These are phyloP conservation scores for Ajuga chamaepitys DNA, from an alignment of 257 asterid genomes.

Conservation along the genomic window DNA sequence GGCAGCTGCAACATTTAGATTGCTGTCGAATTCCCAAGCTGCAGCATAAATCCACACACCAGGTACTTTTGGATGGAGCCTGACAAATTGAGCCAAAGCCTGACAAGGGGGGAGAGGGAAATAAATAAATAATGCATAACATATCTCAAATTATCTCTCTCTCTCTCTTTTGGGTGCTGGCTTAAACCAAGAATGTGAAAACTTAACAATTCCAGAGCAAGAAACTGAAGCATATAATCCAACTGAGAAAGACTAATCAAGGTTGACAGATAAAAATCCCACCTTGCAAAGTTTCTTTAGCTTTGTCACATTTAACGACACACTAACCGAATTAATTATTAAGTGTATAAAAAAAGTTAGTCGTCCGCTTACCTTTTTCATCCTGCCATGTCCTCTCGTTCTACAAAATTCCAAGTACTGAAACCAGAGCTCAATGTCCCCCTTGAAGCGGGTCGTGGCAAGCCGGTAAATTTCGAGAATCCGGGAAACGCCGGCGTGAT, in stretches of 20 bases:
- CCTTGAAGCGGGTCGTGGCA: slow-evolving; percentile 83
- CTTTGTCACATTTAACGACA: not conserved
- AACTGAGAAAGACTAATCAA: not conserved
- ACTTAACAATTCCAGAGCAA: not conserved
- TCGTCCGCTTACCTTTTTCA: slow-evolving; percentile 58
- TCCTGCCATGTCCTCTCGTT: slow-evolving; percentile 61
- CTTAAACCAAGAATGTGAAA: not conserved
- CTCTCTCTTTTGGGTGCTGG: not conserved
- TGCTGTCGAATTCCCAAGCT: slow-evolving; percentile 88
- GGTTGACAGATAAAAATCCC: not conserved
- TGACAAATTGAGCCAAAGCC: slow-evolving; percentile 79
- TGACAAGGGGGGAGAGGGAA: slow-evolving; percentile 5
- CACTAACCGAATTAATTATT: too few relatives aligned
- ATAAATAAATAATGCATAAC: not conserved
- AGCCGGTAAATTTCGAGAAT: slow-evolving; percentile 64
- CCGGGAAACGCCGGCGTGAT: slow-evolving; percentile 65
- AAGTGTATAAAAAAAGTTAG: not conserved
- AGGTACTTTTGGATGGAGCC: slow-evolving; percentile 91
- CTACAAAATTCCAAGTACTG: slow-evolving; percentile 86
- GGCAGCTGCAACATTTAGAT: slow-evolving; percentile 79
- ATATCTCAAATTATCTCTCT: not conserved
- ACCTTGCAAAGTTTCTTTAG: not conserved
- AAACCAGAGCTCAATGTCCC: slow-evolving; percentile 87
- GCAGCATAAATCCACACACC: slow-evolving; percentile 96
- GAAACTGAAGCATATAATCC: not conserved